These are phyloP conservation scores for Calcarisporium arbuscula DNA, from an alignment of 2,329 filamentous ascomycete species.

Conservation along the genomic window DNA sequence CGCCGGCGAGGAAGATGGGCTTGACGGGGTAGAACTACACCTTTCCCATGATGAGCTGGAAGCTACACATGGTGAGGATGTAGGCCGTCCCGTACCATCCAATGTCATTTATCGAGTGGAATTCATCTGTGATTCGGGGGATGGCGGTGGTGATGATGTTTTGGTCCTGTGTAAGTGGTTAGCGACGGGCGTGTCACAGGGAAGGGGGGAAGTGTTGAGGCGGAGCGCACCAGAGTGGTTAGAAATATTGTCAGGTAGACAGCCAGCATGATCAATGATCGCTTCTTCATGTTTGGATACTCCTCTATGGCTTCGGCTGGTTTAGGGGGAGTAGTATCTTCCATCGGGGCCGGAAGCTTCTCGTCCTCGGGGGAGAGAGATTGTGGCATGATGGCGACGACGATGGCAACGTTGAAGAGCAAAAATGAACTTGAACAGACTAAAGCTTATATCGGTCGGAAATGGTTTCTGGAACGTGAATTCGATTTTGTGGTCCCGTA, in stretches of 20 bases:
- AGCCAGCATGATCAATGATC: not conserved
- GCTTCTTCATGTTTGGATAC: not conserved
- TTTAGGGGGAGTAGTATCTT: too few relatives aligned
- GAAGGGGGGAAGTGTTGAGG: not conserved
- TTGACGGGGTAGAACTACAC: constrained; percentile 10
- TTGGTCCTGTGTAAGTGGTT: constrained; percentile 20
- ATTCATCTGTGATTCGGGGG: constrained; percentile 25
- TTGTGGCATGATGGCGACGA: too few relatives aligned
- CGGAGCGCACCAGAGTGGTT: constrained; percentile 3
- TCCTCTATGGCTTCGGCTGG: too few relatives aligned
- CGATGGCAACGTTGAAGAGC: too few relatives aligned
- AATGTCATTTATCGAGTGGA: constrained; percentile 31
- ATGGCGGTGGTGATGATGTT: constrained; percentile 32
- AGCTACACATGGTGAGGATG: constrained; percentile 14
- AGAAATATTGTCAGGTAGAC: not conserved
- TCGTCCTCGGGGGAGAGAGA: too few relatives aligned
- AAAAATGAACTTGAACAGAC: too few relatives aligned
- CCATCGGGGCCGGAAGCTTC: too few relatives aligned
- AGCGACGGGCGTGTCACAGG: too few relatives aligned
- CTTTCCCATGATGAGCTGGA: constrained; percentile 15
- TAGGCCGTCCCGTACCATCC: constrained; percentile 23
- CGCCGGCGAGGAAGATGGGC: not conserved
- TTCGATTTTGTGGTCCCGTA: too few relatives aligned
- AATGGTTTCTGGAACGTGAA: too few relatives aligned
- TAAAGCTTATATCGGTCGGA: too few relatives aligned